Conservation (phyloP, 768 basidiomycete genomes). For the Xanthoconium stramineum region DNA sequence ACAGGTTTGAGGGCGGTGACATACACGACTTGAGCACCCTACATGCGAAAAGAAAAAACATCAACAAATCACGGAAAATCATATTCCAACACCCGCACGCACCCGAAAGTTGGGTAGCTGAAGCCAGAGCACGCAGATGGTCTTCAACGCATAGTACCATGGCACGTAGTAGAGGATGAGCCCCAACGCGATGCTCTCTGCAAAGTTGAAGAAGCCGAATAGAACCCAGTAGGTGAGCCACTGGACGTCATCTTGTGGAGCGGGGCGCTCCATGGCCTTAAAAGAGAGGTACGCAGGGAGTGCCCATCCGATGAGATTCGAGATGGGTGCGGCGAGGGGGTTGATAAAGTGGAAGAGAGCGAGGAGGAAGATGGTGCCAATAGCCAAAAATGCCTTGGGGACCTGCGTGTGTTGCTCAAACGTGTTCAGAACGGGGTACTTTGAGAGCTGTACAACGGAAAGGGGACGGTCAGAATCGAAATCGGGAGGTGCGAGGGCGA, state of each 20-base stretch:
- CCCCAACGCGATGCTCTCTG: slow-evolving; percentile 82
- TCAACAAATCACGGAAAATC: background rate
- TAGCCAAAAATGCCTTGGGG: slow-evolving; percentile 87
- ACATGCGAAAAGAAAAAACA: background rate
- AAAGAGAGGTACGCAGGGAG: slow-evolving; percentile 95
- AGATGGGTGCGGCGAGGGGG: slow-evolving; percentile 86
- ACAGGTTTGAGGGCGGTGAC: slow-evolving; percentile 74
- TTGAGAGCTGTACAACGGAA: slow-evolving; percentile 55
- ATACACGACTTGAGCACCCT: slow-evolving; percentile 90
- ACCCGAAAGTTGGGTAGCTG: slow-evolving; percentile 84
- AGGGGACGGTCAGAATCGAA: background rate
- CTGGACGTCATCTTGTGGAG: slow-evolving; percentile 81
- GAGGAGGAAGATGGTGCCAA: slow-evolving; percentile 67
- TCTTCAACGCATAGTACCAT: slow-evolving; percentile 95
- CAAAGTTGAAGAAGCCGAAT: slow-evolving; percentile 90
- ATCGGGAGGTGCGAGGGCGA: background rate
- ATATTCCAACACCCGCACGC: slow-evolving; percentile 33
- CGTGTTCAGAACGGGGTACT: slow-evolving; percentile 81
- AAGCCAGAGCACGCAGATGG: slow-evolving; percentile 86
- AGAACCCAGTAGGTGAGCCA: slow-evolving; percentile 99
- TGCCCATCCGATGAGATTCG: slow-evolving; percentile 92
- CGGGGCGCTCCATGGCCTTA: slow-evolving; percentile 88
- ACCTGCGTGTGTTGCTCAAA: slow-evolving; percentile 89
- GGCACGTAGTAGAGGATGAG: slow-evolving; percentile 88
- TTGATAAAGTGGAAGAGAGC: slow-evolving; percentile 81